These are phyloP conservation scores for Suillus weaverae DNA, from an alignment of 768 basidiomycete genomes.

Conservation along the genomic window DNA sequence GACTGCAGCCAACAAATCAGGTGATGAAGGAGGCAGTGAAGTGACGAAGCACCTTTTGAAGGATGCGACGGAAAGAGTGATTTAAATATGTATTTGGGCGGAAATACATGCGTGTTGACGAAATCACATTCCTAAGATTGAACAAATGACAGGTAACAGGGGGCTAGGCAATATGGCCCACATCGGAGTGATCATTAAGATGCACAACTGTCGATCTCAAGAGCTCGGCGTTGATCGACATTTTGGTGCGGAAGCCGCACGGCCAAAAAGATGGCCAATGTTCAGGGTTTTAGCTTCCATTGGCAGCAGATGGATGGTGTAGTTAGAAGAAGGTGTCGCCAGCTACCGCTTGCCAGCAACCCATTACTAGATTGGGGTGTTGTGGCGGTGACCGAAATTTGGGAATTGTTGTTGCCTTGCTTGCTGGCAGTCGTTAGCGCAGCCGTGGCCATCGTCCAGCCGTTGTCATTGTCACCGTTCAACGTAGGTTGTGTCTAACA, in stretches of 20 bases:
- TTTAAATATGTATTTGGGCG: background rate
- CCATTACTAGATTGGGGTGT: slow-evolving; percentile 3
- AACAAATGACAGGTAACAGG: background rate
- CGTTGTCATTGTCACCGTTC: slow-evolving; percentile 12
- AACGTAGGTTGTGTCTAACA: slow-evolving; percentile 4
- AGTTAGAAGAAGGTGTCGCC: background rate
- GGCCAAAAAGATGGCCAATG: background rate
- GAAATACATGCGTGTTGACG: background rate
- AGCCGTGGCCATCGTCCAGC: slow-evolving; percentile 27
- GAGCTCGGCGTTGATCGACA: background rate
- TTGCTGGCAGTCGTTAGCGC: slow-evolving; percentile 33
- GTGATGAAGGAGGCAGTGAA: background rate
- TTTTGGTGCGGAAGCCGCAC: slow-evolving; percentile 1
- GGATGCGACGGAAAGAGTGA: background rate
- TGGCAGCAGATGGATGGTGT: background rate
- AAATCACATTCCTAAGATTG: background rate
- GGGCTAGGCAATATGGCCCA: background rate
- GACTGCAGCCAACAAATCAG: background rate
- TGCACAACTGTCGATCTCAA: background rate
- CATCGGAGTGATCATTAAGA: background rate
- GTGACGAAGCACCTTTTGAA: background rate
- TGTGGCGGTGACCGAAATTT: slow-evolving; percentile 19
- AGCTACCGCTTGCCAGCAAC: background rate
- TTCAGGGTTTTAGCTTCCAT: slow-evolving; percentile 5
- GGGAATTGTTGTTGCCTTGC: slow-evolving; percentile 22